phyloP scores from a whole-genome alignment of 1,284 basidiomycete genomes.

The Cryptococcus sp. region DNA sequence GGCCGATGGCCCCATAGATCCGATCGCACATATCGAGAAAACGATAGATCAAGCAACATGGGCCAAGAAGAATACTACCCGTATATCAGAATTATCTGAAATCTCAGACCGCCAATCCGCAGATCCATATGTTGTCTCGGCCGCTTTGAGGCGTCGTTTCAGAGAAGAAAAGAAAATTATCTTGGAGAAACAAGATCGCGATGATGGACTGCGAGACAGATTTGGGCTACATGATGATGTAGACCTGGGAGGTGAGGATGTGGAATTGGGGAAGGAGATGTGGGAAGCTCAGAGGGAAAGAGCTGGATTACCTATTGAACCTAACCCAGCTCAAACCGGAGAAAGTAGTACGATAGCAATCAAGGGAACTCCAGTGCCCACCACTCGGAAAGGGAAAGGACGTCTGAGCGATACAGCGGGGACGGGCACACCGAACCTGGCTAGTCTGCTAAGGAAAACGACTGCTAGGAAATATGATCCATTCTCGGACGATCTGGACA shows the following conservation, averaged over 20 bases:
- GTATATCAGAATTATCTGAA: slow-evolving; percentile 70
- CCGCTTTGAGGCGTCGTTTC: slow-evolving; percentile 69
- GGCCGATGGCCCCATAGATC: slow-evolving; percentile 58
- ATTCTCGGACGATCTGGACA: slow-evolving; percentile 20
- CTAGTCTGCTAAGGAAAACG: slow-evolving; percentile 21
- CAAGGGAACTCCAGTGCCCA: slow-evolving; percentile 5
- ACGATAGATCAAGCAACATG: slow-evolving; percentile 69
- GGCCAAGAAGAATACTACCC: slow-evolving; percentile 64
- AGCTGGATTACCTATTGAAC: slow-evolving; percentile 15
- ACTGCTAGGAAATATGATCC: slow-evolving; percentile 40
- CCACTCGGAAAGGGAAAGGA: slow-evolving; percentile 17
- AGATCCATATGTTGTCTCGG: slow-evolving; percentile 79
- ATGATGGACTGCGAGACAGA: slow-evolving; percentile 63
- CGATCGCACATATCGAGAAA: slow-evolving; percentile 84
- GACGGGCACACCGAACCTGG: slow-evolving; percentile 12
- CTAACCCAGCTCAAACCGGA: neutral
- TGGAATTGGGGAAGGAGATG: slow-evolving; percentile 17
- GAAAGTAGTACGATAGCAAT: slow-evolving; percentile 8
- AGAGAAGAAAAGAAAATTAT: slow-evolving; percentile 78
- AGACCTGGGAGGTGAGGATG: slow-evolving; percentile 32
- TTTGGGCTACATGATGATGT: slow-evolving; percentile 64
- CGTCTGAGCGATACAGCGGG: slow-evolving; percentile 5
- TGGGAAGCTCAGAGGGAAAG: slow-evolving; percentile 30
- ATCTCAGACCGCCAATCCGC: slow-evolving; percentile 67
- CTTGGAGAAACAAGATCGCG: slow-evolving; percentile 59